Evolutionary conservation across 2,329 filamentous ascomycete genomes (phyloP).

Genomic region (Talaromyces sp.): DNA sequence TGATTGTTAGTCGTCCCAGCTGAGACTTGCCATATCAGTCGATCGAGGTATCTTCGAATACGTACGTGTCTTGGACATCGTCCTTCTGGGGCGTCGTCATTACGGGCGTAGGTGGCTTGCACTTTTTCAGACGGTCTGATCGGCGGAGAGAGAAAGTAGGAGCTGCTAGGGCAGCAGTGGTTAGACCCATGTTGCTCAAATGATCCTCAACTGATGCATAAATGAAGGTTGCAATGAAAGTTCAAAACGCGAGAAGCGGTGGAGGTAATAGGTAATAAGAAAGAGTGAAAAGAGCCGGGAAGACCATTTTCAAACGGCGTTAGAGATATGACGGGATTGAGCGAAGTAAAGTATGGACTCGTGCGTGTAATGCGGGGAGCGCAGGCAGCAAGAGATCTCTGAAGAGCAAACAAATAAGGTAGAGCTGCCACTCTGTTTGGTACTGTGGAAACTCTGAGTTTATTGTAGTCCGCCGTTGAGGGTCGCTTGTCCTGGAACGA

Average conservation of each 20-base stretch:
- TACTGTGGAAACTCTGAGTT: not conserved
- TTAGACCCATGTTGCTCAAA: constrained; percentile 11
- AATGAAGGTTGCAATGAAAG: not conserved
- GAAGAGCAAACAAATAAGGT: constrained; percentile 3
- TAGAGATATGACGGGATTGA: not conserved
- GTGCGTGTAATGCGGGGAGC: not conserved
- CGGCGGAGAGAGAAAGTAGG: constrained; percentile 11
- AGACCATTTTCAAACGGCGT: too few relatives aligned
- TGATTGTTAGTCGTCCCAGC: constrained; percentile 12
- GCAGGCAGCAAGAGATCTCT: not conserved
- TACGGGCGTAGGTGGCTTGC: constrained; percentile 29
- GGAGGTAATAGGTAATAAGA: too few relatives aligned
- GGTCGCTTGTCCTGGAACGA: not conserved
- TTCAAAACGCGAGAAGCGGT: not conserved
- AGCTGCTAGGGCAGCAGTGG: constrained; percentile 10
- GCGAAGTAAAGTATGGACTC: not conserved
- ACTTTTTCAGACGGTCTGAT: constrained; percentile 12
- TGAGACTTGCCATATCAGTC: not conserved
- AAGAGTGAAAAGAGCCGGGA: not conserved
- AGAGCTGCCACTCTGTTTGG: constrained; percentile 4
- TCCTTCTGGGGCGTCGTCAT: constrained; percentile 49
- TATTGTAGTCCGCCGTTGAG: not conserved
- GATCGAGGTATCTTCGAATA: constrained; percentile 17
- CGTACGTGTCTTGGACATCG: constrained; percentile 59
- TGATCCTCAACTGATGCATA: not conserved